Base-by-base conservation (phyloP, 495 filamentous ascomycete species). In the Tetracladium setigerum region DNA sequence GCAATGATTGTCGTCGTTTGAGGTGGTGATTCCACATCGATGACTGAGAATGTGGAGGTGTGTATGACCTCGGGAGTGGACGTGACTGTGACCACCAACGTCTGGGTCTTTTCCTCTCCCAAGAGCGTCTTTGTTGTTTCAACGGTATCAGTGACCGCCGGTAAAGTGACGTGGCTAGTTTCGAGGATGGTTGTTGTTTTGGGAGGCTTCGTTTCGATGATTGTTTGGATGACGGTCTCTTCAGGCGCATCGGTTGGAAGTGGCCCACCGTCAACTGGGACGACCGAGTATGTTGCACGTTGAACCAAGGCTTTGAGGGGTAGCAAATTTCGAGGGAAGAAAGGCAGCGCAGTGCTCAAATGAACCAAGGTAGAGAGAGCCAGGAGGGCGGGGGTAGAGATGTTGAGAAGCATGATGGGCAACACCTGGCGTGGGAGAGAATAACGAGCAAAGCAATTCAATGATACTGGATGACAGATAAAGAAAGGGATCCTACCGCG, bases 231-330 rank as follows among this genome's bases (percentile, higher is more conserved):
- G 30, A 56, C 37, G 27, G 56, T 59, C 10, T 41, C n/a, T 11
- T 14, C 13, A 33, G 30, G 11, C 6, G 27, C 16, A 33, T 30
- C 30, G 32, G 46, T 16, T 15, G 48, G 18, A 24, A 34, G 27
- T 5, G 57, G 24, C 10, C 54, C 57, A 8, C 57, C 57, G 50
- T 60, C 57, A 14, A 60, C 57, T 12, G 50, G 35, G 11, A 60
- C 54, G 14, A 60, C 57, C 15, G 57, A 60, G 32, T 60, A 60
- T 16, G 53, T 54, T 49, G 57, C 57, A 32, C 57, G 44, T 46
- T 24, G 36, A 31, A 44, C 38, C 11, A 57, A 38, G 24, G 57
- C 39, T 30, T 54, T 46, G 3, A 43, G 16, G 15, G 34, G 27
- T 11, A 33, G 36, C 18, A 38, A 3, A 8, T 44, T 38, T 14